Evolutionary conservation across 179 eudicot species (phyloP), one percentile per base, ranked within the genome.

Genomic region (Patellifolia procumbens): DNA sequence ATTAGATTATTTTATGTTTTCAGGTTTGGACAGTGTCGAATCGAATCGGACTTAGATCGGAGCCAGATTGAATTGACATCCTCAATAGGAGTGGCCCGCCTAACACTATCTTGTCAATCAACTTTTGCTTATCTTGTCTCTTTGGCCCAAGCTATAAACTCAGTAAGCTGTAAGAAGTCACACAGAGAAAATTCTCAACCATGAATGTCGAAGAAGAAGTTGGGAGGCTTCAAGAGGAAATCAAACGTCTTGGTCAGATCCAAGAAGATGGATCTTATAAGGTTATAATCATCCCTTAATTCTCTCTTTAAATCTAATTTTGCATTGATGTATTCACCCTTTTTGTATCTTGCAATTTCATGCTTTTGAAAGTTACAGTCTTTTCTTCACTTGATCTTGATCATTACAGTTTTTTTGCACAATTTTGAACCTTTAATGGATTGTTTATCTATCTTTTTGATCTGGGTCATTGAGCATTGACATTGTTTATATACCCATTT

Each of bases 121-220:
- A 2, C 28, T 22, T n/a, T 56, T 58, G 28, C 12, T 2, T 32
- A 68, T 68, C 20, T 16, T 45, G 55, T 68, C 72, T 43, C 17
- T 45, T 45, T 26, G n/a, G 17, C 32, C 70, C 22, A 10, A 63
- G 26, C 46, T 35, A 16, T 34, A 35, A n/a, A n/a, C 29, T 11
- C 13, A 29, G 26, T 62, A 19, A 31, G 20, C 32, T n/a, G n/a
- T n/a, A 60, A 12, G 7, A 2, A 35, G 19, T 7, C 4, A 26
- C 20, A 67, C 16, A 67, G 12, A n/a, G 39, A 10, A 20, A 17
- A 67, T 42, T 70, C 28, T 28, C 15, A 70, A 70, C n/a, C 60
- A 90, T 92, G 97, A 92, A 92, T 80, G 97, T 92, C 5, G 93
- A 88, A 22, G 97, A 90, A 86, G 97, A 92, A 80, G 89, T 92